Base-by-base conservation (phyloP, 139 green algal genomes). In the Picochlorum sp. region DNA sequence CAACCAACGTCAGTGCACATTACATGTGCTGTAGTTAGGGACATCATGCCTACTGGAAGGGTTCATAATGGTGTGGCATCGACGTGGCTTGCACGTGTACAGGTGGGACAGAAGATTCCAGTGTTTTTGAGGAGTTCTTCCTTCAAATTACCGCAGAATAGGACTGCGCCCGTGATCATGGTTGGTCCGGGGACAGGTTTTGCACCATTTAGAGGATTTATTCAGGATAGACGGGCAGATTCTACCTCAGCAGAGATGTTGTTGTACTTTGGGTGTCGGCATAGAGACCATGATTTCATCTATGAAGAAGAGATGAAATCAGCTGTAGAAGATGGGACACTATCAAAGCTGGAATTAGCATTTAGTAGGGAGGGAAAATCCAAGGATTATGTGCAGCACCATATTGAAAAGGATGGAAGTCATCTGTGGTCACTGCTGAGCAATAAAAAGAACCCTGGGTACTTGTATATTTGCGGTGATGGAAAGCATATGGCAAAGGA, bases 391-490 rank as follows among this genome's bases (percentile, higher is more conserved):
- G 89, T 96, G 67, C 87, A 95, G 78, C 86, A 95, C 77, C 82
- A 88, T 65, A 71, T 96, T 62, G 76, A 83, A 65, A 55, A 70
- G 30, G 49, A 84, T 4, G 83, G 55, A 0, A 38, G 9, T 24
- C 61, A 67, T 52, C 47, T 90, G 24, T 79, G 70, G 75, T 41
- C 57, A 16, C n/a, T 71, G 34, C 38, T 78, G 18, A 26, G 23
- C 30, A 15, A 71, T 13, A 62, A 61, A 6, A 67, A 69, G 3
- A 58, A 59, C 14, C 47, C 47, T 9, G 84, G 79, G 18, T 70
- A 79, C 65, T 45, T 97, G 57, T 99, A 97, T 61, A 87, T 99
- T 47, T 99, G 94, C 71, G 94, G 92, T 4, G 92, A 98, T 57
- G 92, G 89, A 47, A 95, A 92, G 71, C 51, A 77, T 72, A 98